Base-by-base conservation (phyloP, 2,329 filamentous ascomycete genomes). In the Colletotrichum musicola region DNA sequence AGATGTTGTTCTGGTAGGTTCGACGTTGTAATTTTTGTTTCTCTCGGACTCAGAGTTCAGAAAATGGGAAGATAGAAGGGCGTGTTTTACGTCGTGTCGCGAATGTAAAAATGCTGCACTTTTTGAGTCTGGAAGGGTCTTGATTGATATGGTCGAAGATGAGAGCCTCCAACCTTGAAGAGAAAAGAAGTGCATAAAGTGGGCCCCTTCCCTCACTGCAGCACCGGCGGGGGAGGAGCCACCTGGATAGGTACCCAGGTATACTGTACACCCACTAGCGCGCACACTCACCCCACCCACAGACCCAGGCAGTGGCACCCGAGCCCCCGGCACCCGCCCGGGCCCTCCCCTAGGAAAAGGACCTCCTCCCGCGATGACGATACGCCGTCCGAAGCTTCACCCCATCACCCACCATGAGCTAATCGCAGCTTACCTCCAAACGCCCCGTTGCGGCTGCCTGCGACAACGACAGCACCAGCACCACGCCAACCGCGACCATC, bases 401-500 rank as follows among this genome's bases (percentile, higher is more conserved):
- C 27, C 22, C 22, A 49, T 62, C 35, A 47, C 49, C 55, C 66
- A 51, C 50, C 55, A 68, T 61, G 66, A 66, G 55, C 62, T 61
- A 61, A 56, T 46, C 54, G 25, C 50, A 51, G 20, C 40, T 12
- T 7, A 51, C 50, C 50, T 35, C 35, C 49, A 55, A 12, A 51
- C 42, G 62, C 55, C 66, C 49, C 35, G n/a, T 46, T 47, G 66
- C 50, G 62, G 66, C 56, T 68, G 58, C 55, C 62, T 66, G 42
- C 14, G 27, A 46, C 55, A 30, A 16, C 61, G 30, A 35, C 30
- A 35, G 12, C 30, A 35, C 30, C 30, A 35, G 6, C 30, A 35
- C 30, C 30, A 9, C 30, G 6, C 30, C 7, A 9, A 27, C n/a
- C 4, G 9, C 22, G 38, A 3, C 14, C 18, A 30, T 18, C 3